Evolutionary conservation across 371 early-diverging fungal genomes (phyloP), one percentile per base, ranked within the genome.

Genomic region (Gilbertella persicaria): DNA sequence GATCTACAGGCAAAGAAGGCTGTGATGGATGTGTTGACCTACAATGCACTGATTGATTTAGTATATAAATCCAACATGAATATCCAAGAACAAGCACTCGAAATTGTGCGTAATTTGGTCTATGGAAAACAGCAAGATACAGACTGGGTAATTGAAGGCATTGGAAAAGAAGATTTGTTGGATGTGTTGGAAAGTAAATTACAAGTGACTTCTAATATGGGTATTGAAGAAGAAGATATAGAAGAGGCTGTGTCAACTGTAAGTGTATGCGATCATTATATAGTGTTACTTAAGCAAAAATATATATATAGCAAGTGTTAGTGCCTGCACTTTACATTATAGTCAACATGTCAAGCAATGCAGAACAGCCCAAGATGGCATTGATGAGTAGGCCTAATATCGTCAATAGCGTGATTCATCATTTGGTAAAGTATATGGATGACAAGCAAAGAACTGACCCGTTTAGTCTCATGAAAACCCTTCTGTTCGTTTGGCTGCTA

Each of bases 31-130:
- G 71, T 71, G 6, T 65, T 93, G 26, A 84, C 86, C 0, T 93
- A 83, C 66, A 67, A 77, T 47, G 71, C 71, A 3, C 66, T 94
- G 47, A 66, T 65, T 42, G 82, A 82, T 6, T 67, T 94, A 23
- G 55, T 92, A 17, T 71, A 86, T 48, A 91, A 92, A 46, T 50
- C 62, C 4, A 83, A 85, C 7, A 28, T 71, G 0, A 72, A 62
- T 0, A 79, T 93, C 10, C 90, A 92, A 67, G 90, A 90, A 59
- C 92, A 95, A 50, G 87, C 91, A 0, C 59, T 95, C 4, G 87
- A 85, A 57, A 75, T 93, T 20, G 69, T 93, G 0, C 71, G 95
- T 10, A 95, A 95, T 60, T 71, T 93, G 12, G 90, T 82, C 0
- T 87, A 85, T 55, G 85, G 82, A 5, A 78, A 79, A 29, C 78